Percentiles rank a stretch among this genome's conserved stretches.
Conservation (phyloP, 2,329 filamentous ascomycete genomes). For the Aspergillus arachidicola region DNA sequence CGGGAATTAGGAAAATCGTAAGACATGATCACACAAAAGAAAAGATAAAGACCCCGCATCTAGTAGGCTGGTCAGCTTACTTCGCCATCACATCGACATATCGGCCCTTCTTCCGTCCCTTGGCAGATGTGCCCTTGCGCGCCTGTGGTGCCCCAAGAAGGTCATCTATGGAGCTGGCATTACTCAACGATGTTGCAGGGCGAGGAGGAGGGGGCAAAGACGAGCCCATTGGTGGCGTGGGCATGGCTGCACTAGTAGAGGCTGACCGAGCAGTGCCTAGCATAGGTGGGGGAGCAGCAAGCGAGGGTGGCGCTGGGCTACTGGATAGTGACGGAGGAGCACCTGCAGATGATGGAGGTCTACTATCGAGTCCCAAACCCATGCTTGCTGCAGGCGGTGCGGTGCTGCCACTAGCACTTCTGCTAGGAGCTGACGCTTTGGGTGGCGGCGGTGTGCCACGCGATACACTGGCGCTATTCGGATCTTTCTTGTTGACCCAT, state of each 20-base stretch:
- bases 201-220: constrained; percentile 61
- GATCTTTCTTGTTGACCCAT: constrained; percentile 96
- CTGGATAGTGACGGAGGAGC: constrained; percentile 29
- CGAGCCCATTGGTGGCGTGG: constrained; percentile 40
- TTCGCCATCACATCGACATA: constrained; percentile 98
- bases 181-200: constrained; percentile 81
- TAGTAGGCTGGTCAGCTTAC: constrained; percentile 24
- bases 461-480: constrained; percentile 61
- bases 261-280: constrained; percentile 35
- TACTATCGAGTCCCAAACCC: constrained; percentile 26
- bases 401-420: constrained; percentile 57
- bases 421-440: constrained; percentile 54
- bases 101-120: constrained; percentile 78
- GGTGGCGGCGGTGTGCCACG: constrained; percentile 79
- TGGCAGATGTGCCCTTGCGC: constrained; percentile 64
- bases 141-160: constrained; percentile 74
- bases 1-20: constrained; percentile 8
- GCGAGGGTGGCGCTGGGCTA: constrained; percentile 35
- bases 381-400: constrained; percentile 50
- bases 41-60: constrained; percentile 19
- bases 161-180: constrained; percentile 94
- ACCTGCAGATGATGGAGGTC: constrained; percentile 36
- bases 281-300: constrained; percentile 33
- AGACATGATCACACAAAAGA: constrained; percentile 20
- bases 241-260: constrained; percentile 37